Percentiles rank a stretch among this genome's conserved stretches.
phyloP scores from a whole-genome alignment of 495 filamentous ascomycete genomes.

The Penicillium angulare region DNA sequence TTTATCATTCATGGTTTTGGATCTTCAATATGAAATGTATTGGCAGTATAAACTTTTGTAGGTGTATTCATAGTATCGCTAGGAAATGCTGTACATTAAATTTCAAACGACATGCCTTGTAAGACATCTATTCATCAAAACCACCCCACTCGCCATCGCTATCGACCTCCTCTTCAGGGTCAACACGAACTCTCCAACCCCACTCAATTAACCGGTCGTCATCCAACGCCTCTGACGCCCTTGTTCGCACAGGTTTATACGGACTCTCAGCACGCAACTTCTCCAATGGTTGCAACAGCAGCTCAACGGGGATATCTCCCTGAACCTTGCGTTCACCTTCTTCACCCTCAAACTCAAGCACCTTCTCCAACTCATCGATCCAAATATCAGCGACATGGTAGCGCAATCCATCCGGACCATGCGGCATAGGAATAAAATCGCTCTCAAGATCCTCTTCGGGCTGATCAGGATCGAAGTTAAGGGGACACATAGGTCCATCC shows the following conservation, averaged over 20 bases:
- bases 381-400: conserved; percentile 91
- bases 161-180: conserved; percentile 44
- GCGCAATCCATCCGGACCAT: conserved; percentile 72
- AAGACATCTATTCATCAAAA: conserved; percentile 54
- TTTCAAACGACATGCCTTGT: neutral
- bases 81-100: conserved; percentile 24
- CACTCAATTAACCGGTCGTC: conserved; percentile 71
- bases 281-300: conserved; percentile 60
- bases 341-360: conserved; percentile 51
- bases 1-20: conserved; percentile 2
- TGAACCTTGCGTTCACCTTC: conserved; percentile 33
- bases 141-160: conserved; percentile 68
- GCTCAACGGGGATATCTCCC: conserved; percentile 46
- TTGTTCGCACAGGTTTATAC: conserved; percentile 69
- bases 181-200: conserved; percentile 44
- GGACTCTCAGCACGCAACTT: conserved; percentile 52
- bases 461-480: conserved; percentile 45
- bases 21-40: neutral
- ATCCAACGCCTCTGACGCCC: conserved; percentile 67
- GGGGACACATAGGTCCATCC: conserved; percentile 42
- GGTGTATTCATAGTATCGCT: conserved; percentile 19
- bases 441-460: conserved; percentile 27
- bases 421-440: conserved; percentile 42
- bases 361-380: conserved; percentile 79
- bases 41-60: conserved; percentile 9